Base-by-base conservation (phyloP, 1,139 yeast genomes). In the Lizanozyma gosingica region DNA sequence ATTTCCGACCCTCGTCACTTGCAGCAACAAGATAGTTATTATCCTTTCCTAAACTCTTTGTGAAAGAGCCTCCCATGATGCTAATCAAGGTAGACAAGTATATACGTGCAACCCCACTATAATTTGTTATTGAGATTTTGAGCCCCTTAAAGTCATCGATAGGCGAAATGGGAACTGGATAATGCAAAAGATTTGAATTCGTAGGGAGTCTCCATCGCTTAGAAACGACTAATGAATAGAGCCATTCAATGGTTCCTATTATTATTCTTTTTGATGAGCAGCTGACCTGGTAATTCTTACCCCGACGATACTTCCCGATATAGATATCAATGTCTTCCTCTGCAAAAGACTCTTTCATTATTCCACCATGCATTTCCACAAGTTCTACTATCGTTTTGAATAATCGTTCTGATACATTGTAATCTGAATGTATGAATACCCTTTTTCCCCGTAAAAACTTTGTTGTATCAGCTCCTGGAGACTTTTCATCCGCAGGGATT, bases 21-120 rank as follows among this genome's bases (percentile, higher is more conserved):
- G 88, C 83, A 3, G 87, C 78, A 14, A 92, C 71, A 38, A 92
- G 64, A 55, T 79, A 86, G 3, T 94, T 83, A 47, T 85, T 84
- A 8, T 71, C 73, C 39, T 71, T 72, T 4, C 80, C 77, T 43
- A 92, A 65, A 2, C 83, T 78, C 35, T 81, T 77, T 1, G 95
- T 82, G 55, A 83, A 87, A 1, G 60, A 63, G 0, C 92, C 97
- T 1, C 97, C 97, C 51, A 86, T 57, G 0, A 81, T 67, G 14
- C 69, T 65, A 6, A 84, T 75, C n/a, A 92, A 63, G 39, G 70
- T 69, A 38, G 80, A 77, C 33, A 92, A 62, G 51, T 86, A 90
- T 16, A 66, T 62, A 35, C 98, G 66, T 0, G 95, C 83, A 50
- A 83, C 94, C 0, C 97, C 97, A 17, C 84, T 76, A 54, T 85